Conservation (phyloP, 1,284 basidiomycete species). For the Pseudozyma tsukubaensis region DNA sequence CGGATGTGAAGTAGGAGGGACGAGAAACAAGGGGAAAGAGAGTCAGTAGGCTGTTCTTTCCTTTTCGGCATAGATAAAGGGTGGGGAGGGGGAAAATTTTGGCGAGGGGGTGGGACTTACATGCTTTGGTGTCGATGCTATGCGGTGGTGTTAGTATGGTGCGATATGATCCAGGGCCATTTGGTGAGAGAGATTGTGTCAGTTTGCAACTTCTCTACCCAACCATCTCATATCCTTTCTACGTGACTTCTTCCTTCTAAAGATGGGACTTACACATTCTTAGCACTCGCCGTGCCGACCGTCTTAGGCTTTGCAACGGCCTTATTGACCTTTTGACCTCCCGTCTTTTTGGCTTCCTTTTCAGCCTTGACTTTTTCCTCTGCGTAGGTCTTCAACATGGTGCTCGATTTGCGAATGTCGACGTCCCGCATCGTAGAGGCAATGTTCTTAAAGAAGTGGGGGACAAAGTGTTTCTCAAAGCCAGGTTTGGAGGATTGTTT, state of each 20-base stretch:
- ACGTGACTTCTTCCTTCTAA: too few relatives aligned
- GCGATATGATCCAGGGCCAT: too few relatives aligned
- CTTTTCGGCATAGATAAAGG: too few relatives aligned
- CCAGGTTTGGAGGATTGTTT: constrained; percentile 55
- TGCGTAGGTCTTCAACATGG: constrained; percentile 60
- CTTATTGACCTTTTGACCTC: constrained; percentile 47
- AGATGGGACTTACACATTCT: constrained; percentile 63
- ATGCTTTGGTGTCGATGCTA: too few relatives aligned
- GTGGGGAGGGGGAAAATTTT: too few relatives aligned
- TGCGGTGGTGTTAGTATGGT: too few relatives aligned
- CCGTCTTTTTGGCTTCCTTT: constrained; percentile 61
- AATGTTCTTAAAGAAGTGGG: constrained; percentile 49
- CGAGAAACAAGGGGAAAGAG: neutral
- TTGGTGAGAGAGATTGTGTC: too few relatives aligned
- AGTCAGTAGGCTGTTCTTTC: neutral
- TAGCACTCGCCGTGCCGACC: constrained; percentile 62
- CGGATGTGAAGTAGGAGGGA: neutral
- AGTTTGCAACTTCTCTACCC: too few relatives aligned
- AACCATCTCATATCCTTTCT: too few relatives aligned
- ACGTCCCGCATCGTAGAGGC: constrained; percentile 57
- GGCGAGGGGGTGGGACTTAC: too few relatives aligned
- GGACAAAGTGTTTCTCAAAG: constrained; percentile 65
- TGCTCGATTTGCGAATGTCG: constrained; percentile 59
- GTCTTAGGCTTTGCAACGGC: constrained; percentile 57
- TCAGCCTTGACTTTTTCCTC: constrained; percentile 64